Evolutionary conservation across 495 filamentous ascomycete species (phyloP), one percentile per base, ranked within the genome.

Genomic region (Penicillium paradoxum): DNA sequence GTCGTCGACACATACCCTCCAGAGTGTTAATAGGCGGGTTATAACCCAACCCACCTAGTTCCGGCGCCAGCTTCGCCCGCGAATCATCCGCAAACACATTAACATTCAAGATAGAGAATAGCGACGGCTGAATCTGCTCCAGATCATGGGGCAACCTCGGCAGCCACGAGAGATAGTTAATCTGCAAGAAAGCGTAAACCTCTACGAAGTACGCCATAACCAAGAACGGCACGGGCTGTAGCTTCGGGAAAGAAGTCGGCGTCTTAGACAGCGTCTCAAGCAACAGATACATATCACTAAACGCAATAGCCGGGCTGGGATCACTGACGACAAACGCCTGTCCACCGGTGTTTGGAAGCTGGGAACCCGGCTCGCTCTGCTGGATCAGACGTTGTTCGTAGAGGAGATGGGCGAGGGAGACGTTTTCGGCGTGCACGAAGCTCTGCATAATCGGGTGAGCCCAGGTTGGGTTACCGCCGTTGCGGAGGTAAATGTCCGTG

Each of bases 381-480:
- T 58, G 73, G 62, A 62, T 67, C 2, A 84, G 72, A 3, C 79
- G 77, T 17, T 78, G 73, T 55, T 84, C 81, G 40, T 81, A 78
- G n/a, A 80, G 63, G n/a, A 84, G 66, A 44, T 84, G 81, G 4
- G 79, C 79, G 49, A 82, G 63, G 1, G 79, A 78, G 18, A 79
- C 77, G 59, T 84, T 83, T 50, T 75, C 73, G 29, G 78, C 79
- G 53, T 82, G 79, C 30, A 79, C 76, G 39, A 82, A 82, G 56
- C 68, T 77, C 53, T 84, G 80, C 2, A 78, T 69, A n/a, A 79
- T 66, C 24, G 72, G 66, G 8, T 54, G 51, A 1, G 70, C 66
- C 80, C 79, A 84, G 25, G 72, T 73, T 43, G 78, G 74, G 51
- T 40, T 56, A 13, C 66, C 65, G 7, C 67, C 63, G 7, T 30